phyloP scores from a whole-genome alignment of 257 asterid species.

The Cruciata laevipes region DNA sequence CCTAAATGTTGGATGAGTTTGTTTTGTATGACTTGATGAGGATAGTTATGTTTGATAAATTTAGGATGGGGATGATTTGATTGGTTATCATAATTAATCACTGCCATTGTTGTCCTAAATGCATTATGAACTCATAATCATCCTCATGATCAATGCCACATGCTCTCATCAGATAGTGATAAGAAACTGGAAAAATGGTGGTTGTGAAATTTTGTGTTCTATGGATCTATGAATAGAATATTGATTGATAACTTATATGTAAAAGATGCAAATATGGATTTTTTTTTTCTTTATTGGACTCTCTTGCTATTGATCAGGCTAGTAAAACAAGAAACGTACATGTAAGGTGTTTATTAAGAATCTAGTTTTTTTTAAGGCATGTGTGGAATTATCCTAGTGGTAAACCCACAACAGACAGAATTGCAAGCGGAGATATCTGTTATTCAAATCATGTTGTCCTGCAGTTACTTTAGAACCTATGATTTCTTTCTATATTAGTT shows the following conservation, averaged over 20 bases:
- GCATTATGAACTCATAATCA: no score
- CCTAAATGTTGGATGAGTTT: constrained; percentile 7
- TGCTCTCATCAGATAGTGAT: background rate
- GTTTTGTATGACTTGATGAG: background rate
- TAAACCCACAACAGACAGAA: no score
- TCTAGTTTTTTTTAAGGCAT: background rate
- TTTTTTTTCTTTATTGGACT: background rate
- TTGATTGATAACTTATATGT: background rate
- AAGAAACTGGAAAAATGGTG: no score
- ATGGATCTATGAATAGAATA: background rate
- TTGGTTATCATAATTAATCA: no score
- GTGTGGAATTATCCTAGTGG: background rate
- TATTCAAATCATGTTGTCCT: background rate
- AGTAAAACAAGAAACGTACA: background rate
- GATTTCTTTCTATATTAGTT: background rate
- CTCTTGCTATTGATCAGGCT: background rate
- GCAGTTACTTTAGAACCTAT: background rate
- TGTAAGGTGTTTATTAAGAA: background rate
- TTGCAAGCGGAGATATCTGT: background rate
- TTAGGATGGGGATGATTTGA: no score
- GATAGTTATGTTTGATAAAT: no score
- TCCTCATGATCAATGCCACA: no score
- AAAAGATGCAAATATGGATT: no score
- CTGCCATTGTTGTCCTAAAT: no score
- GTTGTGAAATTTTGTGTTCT: background rate